Evolutionary conservation across 2,329 filamentous ascomycete genomes (phyloP), one percentile per base, ranked within the genome.

Genomic region (Fusarium sp.): DNA sequence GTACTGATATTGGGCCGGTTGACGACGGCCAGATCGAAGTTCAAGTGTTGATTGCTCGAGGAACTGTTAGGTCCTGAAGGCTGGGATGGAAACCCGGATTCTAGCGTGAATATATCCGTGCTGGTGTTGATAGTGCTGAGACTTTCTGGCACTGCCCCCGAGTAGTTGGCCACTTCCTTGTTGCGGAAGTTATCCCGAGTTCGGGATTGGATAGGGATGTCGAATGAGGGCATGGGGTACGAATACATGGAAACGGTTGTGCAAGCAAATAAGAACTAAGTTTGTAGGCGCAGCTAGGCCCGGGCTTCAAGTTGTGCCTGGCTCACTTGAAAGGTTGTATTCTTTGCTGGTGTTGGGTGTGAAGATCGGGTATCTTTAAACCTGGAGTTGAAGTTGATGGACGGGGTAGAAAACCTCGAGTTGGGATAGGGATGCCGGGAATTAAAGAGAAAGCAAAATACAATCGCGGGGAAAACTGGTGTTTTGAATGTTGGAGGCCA

Each of bases 241-340:
- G 52, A 23, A 35, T 43, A 48, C 56, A 59, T 59, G 59, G 54
- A 21, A 42, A 21, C 54, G 23, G 42, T 27, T 54, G n/a, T 53
- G 37, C 9, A 35, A 38, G 54, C 39, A 42, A 25, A 35, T 11
- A 33, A 33, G 44, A 32, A 38, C 45, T 49, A 19, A 39, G 33
- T 42, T 52, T 38, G 33, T 46, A 57, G 47, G 55, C 53, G 53
- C 37, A 59, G 56, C 13, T 10, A 27, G 25, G 25, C 7, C 7
- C 53, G 46, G 29, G 14, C 17, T 54, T 42, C 27, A 25, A 17
- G 13, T 2, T 37, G 25, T 36, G 51, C 37, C 21, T 51, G 19
- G 51, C 39, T 39, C 11, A 11, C 31, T 32, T 6, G 13, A 32
- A 19, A 31, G 17, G 27, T 41, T 14, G 52, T 23, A 23, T 33